These are phyloP conservation scores for Phlebiopsis flavidoalba DNA, from an alignment of 768 basidiomycete species.

Conservation along the genomic window DNA sequence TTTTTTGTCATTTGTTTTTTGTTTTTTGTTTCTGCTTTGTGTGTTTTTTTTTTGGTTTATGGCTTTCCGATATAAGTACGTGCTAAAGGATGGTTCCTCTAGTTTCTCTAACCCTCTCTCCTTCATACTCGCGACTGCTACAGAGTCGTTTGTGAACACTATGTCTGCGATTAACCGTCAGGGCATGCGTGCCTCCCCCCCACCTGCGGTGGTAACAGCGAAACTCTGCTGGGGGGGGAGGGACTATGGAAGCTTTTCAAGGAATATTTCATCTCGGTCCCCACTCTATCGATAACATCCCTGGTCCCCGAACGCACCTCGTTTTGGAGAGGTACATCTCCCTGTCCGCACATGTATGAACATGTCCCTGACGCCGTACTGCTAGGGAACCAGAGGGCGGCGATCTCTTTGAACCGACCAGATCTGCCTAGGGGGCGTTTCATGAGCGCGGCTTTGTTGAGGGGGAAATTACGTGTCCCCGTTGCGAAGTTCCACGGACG, in stretches of 20 bases:
- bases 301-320: constrained; percentile 7
- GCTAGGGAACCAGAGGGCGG: constrained; percentile 1
- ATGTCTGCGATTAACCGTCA: neutral
- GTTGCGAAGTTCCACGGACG: constrained; percentile 7
- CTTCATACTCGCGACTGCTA: too few species aligned
- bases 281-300: constrained; percentile 5
- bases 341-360: neutral
- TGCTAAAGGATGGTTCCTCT: too few species aligned
- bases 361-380: neutral
- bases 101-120: too few species aligned
- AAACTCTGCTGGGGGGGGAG: neutral
- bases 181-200: too few species aligned
- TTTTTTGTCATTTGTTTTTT: too few species aligned
- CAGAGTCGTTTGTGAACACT: too few species aligned
- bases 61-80: too few species aligned
- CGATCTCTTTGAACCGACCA: constrained; percentile 6
- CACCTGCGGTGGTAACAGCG: neutral
- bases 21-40: too few species aligned
- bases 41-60: too few species aligned
- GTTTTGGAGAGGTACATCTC: constrained; percentile 5
- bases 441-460: constrained; percentile 2
- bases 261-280: constrained; percentile 3
- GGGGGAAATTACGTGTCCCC: neutral
- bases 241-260: constrained; percentile 6
- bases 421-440: constrained; percentile 4